Conservation (phyloP, 495 filamentous ascomycete species). For the Daldinia concentrica region DNA sequence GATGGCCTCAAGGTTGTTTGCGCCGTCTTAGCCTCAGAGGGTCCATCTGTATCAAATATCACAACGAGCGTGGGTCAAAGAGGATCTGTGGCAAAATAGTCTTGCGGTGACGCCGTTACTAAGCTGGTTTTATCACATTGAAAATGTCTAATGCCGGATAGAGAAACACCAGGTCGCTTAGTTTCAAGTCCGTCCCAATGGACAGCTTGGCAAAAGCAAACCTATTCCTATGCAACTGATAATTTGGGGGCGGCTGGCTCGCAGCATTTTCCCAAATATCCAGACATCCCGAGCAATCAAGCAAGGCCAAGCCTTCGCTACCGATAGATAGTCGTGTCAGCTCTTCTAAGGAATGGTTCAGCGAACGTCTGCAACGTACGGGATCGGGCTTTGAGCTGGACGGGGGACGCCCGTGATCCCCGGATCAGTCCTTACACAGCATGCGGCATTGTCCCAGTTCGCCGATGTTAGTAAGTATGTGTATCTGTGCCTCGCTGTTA, state of each 20-base stretch:
- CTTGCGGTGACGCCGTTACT: constrained; percentile 33
- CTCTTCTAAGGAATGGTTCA: neutral
- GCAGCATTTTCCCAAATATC: neutral
- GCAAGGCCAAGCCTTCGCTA: neutral
- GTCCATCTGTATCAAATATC: constrained; percentile 1
- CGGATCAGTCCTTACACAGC: constrained; percentile 13
- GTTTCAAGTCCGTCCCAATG: constrained; percentile 1
- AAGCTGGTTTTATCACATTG: constrained; percentile 5
- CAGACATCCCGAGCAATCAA: constrained; percentile 1
- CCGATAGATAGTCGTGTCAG: neutral
- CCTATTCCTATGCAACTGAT: constrained; percentile 7
- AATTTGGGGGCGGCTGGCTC: constrained; percentile 3
- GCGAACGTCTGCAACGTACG: neutral
- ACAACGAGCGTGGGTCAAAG: constrained; percentile 12
- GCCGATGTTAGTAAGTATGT: neutral
- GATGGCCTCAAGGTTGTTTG: neutral
- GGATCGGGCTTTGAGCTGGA: constrained; percentile 14
- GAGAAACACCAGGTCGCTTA: constrained; percentile 16
- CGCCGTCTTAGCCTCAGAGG: constrained; percentile 8
- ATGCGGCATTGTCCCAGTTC: neutral
- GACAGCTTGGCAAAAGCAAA: constrained; percentile 7
- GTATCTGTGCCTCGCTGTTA: constrained; percentile 1
- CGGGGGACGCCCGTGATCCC: constrained; percentile 21
- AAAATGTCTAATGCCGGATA: constrained; percentile 5
- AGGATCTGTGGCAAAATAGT: constrained; percentile 22